Conservation (phyloP, 192 early-diverging fungal genomes). For the Coemansia sp. region DNA sequence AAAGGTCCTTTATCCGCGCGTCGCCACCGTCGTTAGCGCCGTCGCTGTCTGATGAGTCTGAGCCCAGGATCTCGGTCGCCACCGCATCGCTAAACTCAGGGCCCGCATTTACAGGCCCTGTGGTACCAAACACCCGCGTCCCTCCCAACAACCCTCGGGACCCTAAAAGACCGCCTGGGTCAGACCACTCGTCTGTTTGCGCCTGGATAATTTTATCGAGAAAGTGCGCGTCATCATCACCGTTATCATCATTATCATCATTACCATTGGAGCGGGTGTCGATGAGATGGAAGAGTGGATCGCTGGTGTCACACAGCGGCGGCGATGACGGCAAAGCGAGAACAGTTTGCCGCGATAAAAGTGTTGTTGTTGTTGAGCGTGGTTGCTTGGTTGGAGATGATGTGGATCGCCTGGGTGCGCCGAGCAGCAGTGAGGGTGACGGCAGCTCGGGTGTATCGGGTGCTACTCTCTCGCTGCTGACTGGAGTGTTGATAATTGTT, state of each 20-base stretch:
- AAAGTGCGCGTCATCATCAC: no score
- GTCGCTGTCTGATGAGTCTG: conserved; percentile 8
- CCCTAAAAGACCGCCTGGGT: background rate
- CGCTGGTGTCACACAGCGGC: no score
- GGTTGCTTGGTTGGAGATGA: background rate
- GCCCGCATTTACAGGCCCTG: background rate
- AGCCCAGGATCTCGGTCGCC: conserved; percentile 21
- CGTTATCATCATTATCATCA: background rate
- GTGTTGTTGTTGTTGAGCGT: background rate
- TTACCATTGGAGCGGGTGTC: no score
- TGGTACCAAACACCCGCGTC: no score
- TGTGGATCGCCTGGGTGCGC: background rate
- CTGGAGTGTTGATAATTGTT: background rate
- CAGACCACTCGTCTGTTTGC: background rate
- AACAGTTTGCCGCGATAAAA: conserved; percentile 11
- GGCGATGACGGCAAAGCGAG: conserved; percentile 45
- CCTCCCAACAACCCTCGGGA: background rate
- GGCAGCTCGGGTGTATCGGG: conserved; percentile 41
- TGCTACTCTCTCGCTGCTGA: background rate
- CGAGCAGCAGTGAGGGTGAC: conserved; percentile 27
- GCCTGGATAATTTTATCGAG: no score
- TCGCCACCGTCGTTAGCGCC: background rate
- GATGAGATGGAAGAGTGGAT: no score
- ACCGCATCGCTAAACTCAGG: conserved; percentile 13
- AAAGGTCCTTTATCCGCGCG: background rate